phyloP scores from a whole-genome alignment of 2,329 filamentous ascomycete genomes.

The Claviceps digitariae region DNA sequence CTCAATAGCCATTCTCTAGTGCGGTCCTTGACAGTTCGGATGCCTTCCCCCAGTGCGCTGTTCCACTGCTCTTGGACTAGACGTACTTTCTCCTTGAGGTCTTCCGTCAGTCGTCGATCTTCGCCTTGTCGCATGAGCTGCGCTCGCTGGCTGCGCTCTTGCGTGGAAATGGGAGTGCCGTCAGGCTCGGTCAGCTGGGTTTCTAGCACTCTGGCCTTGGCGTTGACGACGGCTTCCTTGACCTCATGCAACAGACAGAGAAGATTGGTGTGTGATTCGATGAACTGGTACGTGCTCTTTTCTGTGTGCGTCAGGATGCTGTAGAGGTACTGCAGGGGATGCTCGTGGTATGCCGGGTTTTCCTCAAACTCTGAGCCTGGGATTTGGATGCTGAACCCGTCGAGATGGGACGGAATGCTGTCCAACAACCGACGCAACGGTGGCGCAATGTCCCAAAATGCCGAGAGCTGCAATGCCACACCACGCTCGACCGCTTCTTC shows the following conservation, averaged over 20 bases:
- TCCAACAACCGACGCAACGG: constrained; percentile 65
- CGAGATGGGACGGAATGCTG: constrained; percentile 52
- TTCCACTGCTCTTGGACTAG: constrained; percentile 86
- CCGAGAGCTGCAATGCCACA: constrained; percentile 80
- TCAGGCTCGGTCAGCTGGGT: constrained; percentile 39
- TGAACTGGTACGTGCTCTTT: constrained; percentile 92
- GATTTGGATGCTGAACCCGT: constrained; percentile 59
- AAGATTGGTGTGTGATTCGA: constrained; percentile 85
- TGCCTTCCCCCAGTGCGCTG: constrained; percentile 66
- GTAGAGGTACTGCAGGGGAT: constrained; percentile 84
- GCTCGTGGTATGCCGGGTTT: constrained; percentile 66
- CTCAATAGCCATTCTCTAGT: constrained; percentile 61
- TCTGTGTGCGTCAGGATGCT: constrained; percentile 74
- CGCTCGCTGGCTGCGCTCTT: constrained; percentile 27
- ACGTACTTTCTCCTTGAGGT: constrained; percentile 85
- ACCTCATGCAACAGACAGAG: constrained; percentile 86
- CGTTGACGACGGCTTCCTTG: constrained; percentile 61
- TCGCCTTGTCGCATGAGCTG: constrained; percentile 51
- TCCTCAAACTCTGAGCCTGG: constrained; percentile 69
- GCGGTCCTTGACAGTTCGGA: constrained; percentile 59
- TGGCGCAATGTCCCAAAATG: constrained; percentile 97
- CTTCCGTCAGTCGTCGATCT: constrained; percentile 59
- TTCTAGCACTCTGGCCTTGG: constrained; percentile 54
- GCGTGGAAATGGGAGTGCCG: constrained; percentile 16
- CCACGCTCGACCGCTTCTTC: constrained; percentile 77